Evolutionary conservation across 2,329 filamentous ascomycete species (phyloP).

Genomic region (Penicillium sp.): DNA sequence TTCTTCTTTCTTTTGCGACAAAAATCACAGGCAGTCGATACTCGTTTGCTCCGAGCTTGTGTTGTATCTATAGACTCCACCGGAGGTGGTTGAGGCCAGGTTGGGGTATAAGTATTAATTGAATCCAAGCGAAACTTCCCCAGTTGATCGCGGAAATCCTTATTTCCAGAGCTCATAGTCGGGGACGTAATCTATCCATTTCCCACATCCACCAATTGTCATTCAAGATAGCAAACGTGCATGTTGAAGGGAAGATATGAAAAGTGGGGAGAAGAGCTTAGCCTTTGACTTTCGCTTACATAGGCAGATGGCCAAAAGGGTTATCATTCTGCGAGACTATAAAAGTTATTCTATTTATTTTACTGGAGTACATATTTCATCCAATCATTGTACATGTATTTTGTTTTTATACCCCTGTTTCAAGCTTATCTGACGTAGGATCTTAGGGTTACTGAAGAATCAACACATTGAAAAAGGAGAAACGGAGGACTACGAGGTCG

Average conservation of each 20-base stretch:
- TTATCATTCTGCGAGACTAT: not conserved
- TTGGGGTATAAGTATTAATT: conserved; percentile 10
- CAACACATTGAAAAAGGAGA: no score
- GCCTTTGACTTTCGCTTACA: not conserved
- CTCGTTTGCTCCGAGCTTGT: conserved; percentile 34
- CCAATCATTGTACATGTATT: no score
- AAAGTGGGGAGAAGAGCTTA: conserved; percentile 1
- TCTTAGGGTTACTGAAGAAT: no score
- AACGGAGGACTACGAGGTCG: no score
- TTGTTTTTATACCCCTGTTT: no score
- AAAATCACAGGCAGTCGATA: conserved; percentile 42
- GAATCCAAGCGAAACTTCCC: conserved; percentile 34
- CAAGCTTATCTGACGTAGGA: no score
- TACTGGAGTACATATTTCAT: no score
- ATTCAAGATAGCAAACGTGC: not conserved
- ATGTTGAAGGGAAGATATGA: not conserved
- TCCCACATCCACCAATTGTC: conserved; percentile 8
- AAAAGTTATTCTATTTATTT: not conserved
- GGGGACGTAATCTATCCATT: conserved; percentile 26
- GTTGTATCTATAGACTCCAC: conserved; percentile 12
- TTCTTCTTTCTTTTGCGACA: conserved; percentile 44
- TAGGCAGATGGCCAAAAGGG: not conserved
- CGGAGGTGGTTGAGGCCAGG: conserved; percentile 12
- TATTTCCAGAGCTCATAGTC: conserved; percentile 26
- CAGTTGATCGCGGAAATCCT: conserved; percentile 35